These are phyloP conservation scores for Hawksworthiomyces lignivorus DNA, from an alignment of 2,329 filamentous ascomycete genomes.

Conservation along the genomic window DNA sequence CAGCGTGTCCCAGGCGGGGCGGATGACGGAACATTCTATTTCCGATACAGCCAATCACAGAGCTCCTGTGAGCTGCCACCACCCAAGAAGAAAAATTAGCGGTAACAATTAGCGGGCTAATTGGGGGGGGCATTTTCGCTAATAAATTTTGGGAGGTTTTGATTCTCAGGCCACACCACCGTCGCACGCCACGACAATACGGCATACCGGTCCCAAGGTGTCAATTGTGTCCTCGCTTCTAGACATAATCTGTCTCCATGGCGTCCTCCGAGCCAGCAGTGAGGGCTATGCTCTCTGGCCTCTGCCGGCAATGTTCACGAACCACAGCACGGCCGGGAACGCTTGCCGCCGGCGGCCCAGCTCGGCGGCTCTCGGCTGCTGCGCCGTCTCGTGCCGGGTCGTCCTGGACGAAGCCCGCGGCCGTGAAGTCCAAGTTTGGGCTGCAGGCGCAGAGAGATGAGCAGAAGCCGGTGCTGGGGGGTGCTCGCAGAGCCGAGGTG, in stretches of 20 bases:
- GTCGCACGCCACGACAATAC: too few relatives aligned
- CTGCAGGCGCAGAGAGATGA: neutral
- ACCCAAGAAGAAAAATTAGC: too few relatives aligned
- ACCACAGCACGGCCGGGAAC: slow-evolving; percentile 2
- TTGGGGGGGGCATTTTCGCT: slow-evolving; percentile 1
- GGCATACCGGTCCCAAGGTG: too few relatives aligned
- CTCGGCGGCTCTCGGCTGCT: slow-evolving; percentile 1
- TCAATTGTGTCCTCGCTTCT: neutral
- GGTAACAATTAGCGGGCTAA: neutral
- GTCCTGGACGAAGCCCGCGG: too few relatives aligned
- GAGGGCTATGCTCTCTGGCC: slow-evolving; percentile 16
- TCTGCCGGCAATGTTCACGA: slow-evolving; percentile 19
- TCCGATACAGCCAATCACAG: slow-evolving; percentile 11
- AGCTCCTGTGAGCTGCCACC: slow-evolving; percentile 7
- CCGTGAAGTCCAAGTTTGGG: too few relatives aligned
- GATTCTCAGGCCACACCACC: neutral
- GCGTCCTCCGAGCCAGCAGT: slow-evolving; percentile 16
- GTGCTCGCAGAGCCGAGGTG: too few relatives aligned
- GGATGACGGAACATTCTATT: slow-evolving; percentile 11
- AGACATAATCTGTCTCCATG: slow-evolving; percentile 5
- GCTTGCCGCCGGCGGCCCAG: neutral
- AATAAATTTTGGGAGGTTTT: neutral
- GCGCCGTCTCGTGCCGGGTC: neutral
- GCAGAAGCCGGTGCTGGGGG: neutral
- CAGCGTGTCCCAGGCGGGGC: neutral